These are phyloP conservation scores for Cinchona pubescens DNA, from an alignment of 257 asterid species.

Conservation along the genomic window DNA sequence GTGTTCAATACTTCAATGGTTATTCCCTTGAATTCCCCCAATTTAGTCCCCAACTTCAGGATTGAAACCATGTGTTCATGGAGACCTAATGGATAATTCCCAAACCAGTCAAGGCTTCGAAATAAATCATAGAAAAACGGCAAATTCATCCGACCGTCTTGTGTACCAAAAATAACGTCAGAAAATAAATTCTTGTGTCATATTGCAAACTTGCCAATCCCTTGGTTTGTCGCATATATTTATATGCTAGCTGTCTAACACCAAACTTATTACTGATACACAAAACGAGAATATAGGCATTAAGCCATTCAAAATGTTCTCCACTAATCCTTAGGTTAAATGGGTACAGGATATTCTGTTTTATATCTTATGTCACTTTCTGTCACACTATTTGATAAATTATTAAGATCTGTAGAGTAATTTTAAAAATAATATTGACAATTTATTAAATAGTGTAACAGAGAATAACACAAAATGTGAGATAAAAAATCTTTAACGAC, in stretches of 20 bases:
- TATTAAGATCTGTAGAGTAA: no score
- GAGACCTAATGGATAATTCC: background rate
- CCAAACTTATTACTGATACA: background rate
- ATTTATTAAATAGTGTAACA: no score
- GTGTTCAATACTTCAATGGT: no score
- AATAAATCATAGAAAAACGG: background rate
- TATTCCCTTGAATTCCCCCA: background rate
- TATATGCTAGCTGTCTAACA: background rate
- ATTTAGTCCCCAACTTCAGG: background rate
- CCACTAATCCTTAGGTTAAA: no score
- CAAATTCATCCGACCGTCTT: background rate
- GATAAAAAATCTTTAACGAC: no score
- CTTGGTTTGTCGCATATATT: background rate
- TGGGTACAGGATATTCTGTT: no score
- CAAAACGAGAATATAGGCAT: no score
- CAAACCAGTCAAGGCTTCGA: slow-evolving; percentile 1
- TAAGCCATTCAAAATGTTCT: no score
- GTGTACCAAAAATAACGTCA: background rate
- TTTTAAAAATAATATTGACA: no score
- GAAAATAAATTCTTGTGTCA: background rate
- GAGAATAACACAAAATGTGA: no score
- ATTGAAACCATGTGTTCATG: background rate
- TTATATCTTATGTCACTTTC: no score
- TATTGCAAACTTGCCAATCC: slow-evolving; percentile 3
- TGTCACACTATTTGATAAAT: no score